A percentile compares a stretch with the other conserved stretches of the same genome.
Evolutionary conservation across 345 rosid genomes (phyloP).

Genomic region (Orychophragmus violaceus): DNA sequence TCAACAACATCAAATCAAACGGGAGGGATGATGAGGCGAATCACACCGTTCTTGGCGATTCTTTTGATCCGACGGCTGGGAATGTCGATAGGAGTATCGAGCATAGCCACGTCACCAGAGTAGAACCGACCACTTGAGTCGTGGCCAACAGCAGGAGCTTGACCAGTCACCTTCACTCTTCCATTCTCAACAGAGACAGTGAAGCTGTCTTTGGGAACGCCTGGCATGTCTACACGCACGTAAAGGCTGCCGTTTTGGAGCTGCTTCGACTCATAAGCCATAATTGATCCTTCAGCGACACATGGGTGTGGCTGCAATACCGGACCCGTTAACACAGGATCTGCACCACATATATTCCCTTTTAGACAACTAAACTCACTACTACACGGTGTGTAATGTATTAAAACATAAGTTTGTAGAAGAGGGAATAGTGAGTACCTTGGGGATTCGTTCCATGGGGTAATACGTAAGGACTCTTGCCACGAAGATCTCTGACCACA

Average conservation of each 20-base stretch:
- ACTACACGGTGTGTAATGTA: background rate
- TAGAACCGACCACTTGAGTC: conserved; percentile 9
- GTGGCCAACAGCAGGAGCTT: conserved; percentile 5
- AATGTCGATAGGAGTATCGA: background rate
- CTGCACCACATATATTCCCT: no score
- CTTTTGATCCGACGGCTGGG: conserved; percentile 11
- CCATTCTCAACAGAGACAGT: background rate
- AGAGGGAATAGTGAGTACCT: background rate
- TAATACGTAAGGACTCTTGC: background rate
- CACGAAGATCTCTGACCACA: background rate
- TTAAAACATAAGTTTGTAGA: background rate
- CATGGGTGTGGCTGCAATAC: conserved; percentile 8
- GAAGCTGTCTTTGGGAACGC: conserved; percentile 14
- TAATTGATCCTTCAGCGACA: conserved; percentile 7
- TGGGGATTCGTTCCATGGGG: background rate
- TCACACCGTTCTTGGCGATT: conserved; percentile 7
- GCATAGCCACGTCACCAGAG: conserved; percentile 12
- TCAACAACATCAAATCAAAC: background rate
- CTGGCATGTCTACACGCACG: conserved; percentile 27
- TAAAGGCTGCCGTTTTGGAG: conserved; percentile 14
- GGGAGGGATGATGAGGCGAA: conserved; percentile 17
- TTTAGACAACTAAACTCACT: background rate
- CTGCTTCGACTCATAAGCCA: conserved; percentile 21
- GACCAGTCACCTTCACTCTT: conserved; percentile 5
- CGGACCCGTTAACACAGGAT: conserved; percentile 7